Evolutionary conservation across 2,329 filamentous ascomycete genomes (phyloP).

Genomic region (Aspergillus neotritici): DNA sequence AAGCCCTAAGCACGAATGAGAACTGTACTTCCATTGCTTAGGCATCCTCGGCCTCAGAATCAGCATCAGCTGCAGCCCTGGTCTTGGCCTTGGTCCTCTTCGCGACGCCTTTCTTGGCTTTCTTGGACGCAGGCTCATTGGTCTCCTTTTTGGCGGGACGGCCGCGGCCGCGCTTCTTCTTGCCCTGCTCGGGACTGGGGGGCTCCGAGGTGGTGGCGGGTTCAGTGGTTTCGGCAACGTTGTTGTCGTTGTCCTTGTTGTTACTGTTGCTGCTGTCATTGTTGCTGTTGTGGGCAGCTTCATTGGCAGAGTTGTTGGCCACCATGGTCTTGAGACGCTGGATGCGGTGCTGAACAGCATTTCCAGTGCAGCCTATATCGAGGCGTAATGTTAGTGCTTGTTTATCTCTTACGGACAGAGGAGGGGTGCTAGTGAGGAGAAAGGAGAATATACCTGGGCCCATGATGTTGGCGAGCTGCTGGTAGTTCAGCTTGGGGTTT

Average conservation of each 20-base stretch:
- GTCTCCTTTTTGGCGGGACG: not conserved
- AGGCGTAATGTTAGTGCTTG: not conserved
- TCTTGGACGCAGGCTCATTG: slow-evolving; percentile 2
- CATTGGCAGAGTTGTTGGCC: not conserved
- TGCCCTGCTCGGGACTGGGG: not conserved
- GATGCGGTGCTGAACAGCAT: slow-evolving; percentile 20
- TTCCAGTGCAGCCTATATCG: slow-evolving; percentile 18
- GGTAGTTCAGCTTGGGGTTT: slow-evolving; percentile 14
- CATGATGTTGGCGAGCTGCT: slow-evolving; percentile 18
- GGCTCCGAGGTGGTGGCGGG: not conserved
- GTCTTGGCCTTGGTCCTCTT: not conserved
- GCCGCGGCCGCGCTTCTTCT: slow-evolving; percentile 4
- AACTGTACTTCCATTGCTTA: no score
- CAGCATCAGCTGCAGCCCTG: not conserved
- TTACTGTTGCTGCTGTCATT: not conserved
- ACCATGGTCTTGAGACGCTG: slow-evolving; percentile 15
- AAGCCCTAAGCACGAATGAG: no score
- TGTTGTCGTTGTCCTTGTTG: not conserved
- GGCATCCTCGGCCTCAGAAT: not conserved
- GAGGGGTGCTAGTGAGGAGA: not conserved
- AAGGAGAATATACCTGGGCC: slow-evolving; percentile 14
- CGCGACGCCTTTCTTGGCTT: not conserved
- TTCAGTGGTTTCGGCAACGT: no score
- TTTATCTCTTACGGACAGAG: not conserved
- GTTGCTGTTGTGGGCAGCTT: not conserved